A percentile compares a stretch with the other conserved stretches of the same genome.
Evolutionary conservation across 2,329 filamentous ascomycete genomes (phyloP).

Genomic region (Verticillium isaacii): DNA sequence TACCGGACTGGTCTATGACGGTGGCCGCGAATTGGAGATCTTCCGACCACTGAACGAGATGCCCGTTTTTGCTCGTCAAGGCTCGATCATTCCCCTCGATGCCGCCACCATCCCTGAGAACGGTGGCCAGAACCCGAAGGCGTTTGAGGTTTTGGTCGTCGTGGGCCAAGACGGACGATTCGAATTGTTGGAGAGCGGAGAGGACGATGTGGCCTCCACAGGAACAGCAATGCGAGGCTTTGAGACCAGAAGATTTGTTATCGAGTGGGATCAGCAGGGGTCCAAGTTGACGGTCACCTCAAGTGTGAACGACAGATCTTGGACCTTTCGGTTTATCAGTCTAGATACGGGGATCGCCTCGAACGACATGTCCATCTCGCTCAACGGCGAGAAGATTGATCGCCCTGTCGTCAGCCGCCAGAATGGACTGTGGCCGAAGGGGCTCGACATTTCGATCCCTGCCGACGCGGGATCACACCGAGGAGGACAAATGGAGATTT

Average conservation of each 20-base stretch:
- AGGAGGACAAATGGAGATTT: neutral
- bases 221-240: neutral
- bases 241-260: neutral
- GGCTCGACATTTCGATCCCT: neutral
- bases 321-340: constrained; percentile 7
- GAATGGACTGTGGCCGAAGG: neutral
- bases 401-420: constrained; percentile 3
- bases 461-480: neutral
- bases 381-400: constrained; percentile 1
- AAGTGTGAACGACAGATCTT: neutral
- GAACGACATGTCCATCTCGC: neutral
- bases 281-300: neutral
- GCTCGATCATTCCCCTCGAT: constrained; percentile 55
- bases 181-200: neutral
- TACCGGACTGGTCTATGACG: constrained; percentile 52
- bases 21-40: constrained; percentile 45
- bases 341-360: neutral
- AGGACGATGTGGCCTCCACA: neutral
- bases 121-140: constrained; percentile 40
- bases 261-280: neutral
- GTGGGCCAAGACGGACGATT: constrained; percentile 39
- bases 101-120: constrained; percentile 32
- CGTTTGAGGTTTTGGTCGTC: constrained; percentile 43
- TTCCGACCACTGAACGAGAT: constrained; percentile 43
- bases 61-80: constrained; percentile 51